These are phyloP conservation scores for Dryas octopetala DNA, from an alignment of 306 rosid genomes.

Conservation along the genomic window DNA sequence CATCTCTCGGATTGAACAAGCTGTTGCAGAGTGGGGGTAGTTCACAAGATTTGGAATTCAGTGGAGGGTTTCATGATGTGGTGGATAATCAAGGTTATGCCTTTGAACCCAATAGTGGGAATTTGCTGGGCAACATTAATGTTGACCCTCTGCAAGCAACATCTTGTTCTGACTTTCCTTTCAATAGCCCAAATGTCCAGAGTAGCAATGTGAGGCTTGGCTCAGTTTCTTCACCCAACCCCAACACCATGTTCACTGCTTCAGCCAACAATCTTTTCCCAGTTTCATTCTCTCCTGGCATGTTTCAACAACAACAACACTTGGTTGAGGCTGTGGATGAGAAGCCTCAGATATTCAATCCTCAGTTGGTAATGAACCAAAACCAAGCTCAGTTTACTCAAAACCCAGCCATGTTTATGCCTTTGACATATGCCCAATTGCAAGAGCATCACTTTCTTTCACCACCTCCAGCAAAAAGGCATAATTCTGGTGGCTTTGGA, in stretches of 20 bases:
- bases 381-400: conserved; percentile 57
- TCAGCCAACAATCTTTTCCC: conserved; percentile 37
- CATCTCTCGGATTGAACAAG: conserved; percentile 75
- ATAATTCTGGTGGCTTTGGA: conserved; percentile 48
- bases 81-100: conserved; percentile 66
- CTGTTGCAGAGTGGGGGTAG: conserved; percentile 52
- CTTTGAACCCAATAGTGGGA: conserved; percentile 41
- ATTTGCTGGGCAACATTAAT: conserved; percentile 34
- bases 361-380: conserved; percentile 55
- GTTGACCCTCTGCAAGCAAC: conserved; percentile 36
- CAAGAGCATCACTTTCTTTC: conserved; percentile 57
- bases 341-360: conserved; percentile 57
- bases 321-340: conserved; percentile 50
- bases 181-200: conserved; percentile 33
- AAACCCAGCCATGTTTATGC: conserved; percentile 57
- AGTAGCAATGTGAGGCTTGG: conserved; percentile 28
- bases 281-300: conserved; percentile 41
- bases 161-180: conserved; percentile 48
- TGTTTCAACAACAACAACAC: conserved; percentile 48
- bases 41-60: conserved; percentile 57
- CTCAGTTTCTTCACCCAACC: conserved; percentile 28
- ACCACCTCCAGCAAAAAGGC: conserved; percentile 60
- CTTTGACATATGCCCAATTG: conserved; percentile 49
- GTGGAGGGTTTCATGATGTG: conserved; percentile 42
- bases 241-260: conserved; percentile 32